A percentile compares a stretch with the other conserved stretches of the same genome.
Evolutionary conservation across 208 protist genomes (phyloP).

Genomic region (Acanthamoeba castellanii): DNA sequence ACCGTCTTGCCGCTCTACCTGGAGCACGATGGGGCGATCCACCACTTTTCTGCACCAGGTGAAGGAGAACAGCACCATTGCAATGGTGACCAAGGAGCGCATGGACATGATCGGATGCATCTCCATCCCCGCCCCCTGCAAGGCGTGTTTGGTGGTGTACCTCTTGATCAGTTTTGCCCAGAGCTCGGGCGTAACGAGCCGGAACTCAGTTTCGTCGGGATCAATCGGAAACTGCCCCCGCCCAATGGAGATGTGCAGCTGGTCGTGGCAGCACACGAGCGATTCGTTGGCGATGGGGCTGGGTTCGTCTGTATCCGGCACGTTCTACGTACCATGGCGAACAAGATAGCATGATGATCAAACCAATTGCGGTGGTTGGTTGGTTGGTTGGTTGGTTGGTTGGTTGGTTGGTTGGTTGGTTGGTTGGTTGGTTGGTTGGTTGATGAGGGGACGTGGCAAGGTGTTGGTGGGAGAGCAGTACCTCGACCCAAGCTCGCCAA

Average conservation of each 20-base stretch:
- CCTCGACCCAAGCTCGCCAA: slow-evolving; percentile 1
- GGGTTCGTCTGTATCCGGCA: neutral
- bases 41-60: neutral
- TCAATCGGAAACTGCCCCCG: neutral
- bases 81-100: neutral
- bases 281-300: slow-evolving; percentile 20
- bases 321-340: neutral
- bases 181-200: neutral
- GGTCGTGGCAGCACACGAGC: neutral
- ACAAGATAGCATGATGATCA: neutral
- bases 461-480: neutral
- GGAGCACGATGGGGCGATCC: neutral
- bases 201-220: neutral
- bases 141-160: neutral
- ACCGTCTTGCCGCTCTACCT: neutral
- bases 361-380: neutral
- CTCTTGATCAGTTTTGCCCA: slow-evolving; percentile 7
- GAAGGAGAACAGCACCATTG: neutral
- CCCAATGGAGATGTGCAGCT: neutral
- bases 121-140: neutral
- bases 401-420: too few species aligned
- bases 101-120: too few species aligned
- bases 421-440: too few species aligned
- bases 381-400: too few species aligned
- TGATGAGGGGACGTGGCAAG: neutral